Conservation (phyloP, 129 eudicot genomes). For the Apium graveolens region DNA sequence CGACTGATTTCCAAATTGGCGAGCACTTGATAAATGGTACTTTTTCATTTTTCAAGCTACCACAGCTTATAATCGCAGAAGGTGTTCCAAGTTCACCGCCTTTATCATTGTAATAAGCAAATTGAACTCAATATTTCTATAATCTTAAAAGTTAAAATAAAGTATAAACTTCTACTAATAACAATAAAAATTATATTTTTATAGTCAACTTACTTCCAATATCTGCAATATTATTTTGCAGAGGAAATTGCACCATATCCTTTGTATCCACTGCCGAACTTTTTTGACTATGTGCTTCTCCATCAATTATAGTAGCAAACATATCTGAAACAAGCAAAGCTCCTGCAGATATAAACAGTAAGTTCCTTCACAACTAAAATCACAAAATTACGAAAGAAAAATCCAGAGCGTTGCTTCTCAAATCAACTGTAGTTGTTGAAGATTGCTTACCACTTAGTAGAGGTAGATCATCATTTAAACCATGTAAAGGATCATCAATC, state of each 20-base stretch:
- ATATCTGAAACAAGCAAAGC: neutral
- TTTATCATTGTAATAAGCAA: neutral
- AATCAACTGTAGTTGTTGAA: neutral
- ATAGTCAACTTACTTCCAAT: neutral
- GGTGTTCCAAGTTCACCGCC: conserved; percentile 2
- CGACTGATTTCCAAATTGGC: conserved; percentile 32
- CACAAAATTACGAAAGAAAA: neutral
- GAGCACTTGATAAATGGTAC: conserved; percentile 34
- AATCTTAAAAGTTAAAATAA: neutral
- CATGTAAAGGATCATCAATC: neutral
- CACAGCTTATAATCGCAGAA: neutral
- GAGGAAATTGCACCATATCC: neutral
- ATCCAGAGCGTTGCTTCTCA: conserved; percentile 12
- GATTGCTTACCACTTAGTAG: conserved; percentile 21
- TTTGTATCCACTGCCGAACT: neutral
- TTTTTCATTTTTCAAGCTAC: conserved; percentile 7
- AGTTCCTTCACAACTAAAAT: neutral
- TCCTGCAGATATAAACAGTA: neutral
- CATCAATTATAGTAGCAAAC: neutral
- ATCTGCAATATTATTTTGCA: neutral
- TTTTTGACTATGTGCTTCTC: neutral
- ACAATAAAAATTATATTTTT: neutral
- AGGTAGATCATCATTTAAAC: conserved; percentile 15
- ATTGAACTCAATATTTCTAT: neutral
- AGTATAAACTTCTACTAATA: neutral